Percentiles rank a stretch among this genome's conserved stretches.
These are phyloP conservation scores for Neocatenulostroma microsporum DNA, from an alignment of 2,329 filamentous ascomycete genomes.

Conservation along the genomic window DNA sequence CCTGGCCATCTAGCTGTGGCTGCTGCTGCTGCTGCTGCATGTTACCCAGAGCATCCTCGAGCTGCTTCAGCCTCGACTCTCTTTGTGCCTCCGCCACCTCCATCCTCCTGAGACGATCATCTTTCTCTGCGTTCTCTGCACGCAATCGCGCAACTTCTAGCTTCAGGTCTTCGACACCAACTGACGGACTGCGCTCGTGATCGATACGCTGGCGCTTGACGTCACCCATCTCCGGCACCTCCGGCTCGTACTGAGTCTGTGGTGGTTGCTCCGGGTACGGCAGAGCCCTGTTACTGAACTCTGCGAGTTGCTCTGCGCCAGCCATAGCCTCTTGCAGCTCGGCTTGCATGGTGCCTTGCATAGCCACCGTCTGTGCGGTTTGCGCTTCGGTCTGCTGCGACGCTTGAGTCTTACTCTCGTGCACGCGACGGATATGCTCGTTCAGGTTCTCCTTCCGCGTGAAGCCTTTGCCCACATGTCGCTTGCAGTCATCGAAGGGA, in stretches of 20 bases:
- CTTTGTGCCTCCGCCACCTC: constrained; percentile 9
- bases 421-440: constrained; percentile 86
- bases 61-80: constrained; percentile 7
- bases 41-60: not conserved
- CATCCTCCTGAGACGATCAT: constrained; percentile 23
- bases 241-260: constrained; percentile 1
- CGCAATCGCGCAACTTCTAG: constrained; percentile 35
- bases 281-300: too few species aligned
- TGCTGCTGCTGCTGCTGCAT: not conserved
- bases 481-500: constrained; percentile 79
- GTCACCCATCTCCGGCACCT: not conserved
- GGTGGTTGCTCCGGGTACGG: too few species aligned
- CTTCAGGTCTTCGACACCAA: constrained; percentile 27
- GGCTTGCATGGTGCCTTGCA: constrained; percentile 10
- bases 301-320: constrained; percentile 9
- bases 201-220: constrained; percentile 11
- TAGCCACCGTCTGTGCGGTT: constrained; percentile 5
- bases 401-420: constrained; percentile 34
- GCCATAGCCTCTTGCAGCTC: constrained; percentile 9
- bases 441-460: constrained; percentile 89
- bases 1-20: too few species aligned
- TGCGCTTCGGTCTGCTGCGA: constrained; percentile 12
- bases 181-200: constrained; percentile 1
- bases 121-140: constrained; percentile 36
- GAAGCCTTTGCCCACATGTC: constrained; percentile 80